Conservation (phyloP, 140 eudicot genomes). For the Stevia rebaudiana region DNA sequence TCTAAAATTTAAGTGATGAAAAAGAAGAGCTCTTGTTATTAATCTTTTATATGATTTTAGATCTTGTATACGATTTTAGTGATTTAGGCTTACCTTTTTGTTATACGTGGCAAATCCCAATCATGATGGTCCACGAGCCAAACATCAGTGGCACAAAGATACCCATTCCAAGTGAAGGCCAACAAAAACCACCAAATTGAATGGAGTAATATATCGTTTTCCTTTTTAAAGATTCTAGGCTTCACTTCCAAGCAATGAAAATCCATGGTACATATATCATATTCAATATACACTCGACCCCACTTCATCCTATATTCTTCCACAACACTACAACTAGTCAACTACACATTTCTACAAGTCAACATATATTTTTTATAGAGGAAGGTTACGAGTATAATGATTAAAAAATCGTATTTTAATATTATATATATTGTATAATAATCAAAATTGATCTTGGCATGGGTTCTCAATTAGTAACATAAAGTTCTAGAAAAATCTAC, state of each 20-base stretch:
- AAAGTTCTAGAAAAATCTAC: background rate
- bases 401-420: background rate
- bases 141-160: conserved; percentile 27
- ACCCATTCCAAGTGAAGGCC: conserved; percentile 31
- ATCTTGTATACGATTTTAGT: too few relatives aligned
- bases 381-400: too few relatives aligned
- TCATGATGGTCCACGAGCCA: conserved; percentile 17
- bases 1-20: too few relatives aligned
- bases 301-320: conserved; percentile 18
- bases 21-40: too few relatives aligned
- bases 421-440: background rate
- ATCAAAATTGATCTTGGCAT: background rate
- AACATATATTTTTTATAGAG: background rate
- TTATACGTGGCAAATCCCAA: background rate
- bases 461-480: background rate
- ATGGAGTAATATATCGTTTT: conserved; percentile 22
- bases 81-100: too few relatives aligned
- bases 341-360: conserved; percentile 10
- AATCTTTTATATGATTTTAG: too few relatives aligned
- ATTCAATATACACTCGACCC: conserved; percentile 8
- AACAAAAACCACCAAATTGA: conserved; percentile 38
- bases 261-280: conserved; percentile 22
- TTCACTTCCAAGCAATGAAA: conserved; percentile 42
- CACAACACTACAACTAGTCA: conserved; percentile 16
- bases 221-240: conserved; percentile 37